Evolutionary conservation across 2,329 filamentous ascomycete species (phyloP).

Genomic region (Westerdykella sp.): DNA sequence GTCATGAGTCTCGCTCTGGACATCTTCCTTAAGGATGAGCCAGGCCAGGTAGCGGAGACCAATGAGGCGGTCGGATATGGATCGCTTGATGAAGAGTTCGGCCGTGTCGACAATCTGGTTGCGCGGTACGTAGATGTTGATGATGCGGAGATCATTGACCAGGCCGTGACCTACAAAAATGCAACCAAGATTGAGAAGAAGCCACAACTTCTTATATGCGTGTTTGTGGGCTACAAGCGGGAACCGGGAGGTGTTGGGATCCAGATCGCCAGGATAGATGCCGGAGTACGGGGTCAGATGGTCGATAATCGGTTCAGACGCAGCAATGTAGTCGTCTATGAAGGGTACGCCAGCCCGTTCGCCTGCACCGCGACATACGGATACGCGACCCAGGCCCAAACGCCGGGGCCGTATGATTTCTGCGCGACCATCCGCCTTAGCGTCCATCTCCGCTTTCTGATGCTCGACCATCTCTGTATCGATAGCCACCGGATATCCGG

Average conservation of each 20-base stretch:
- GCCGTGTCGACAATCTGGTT: constrained; percentile 90
- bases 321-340: constrained; percentile 94
- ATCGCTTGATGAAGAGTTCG: constrained; percentile 78
- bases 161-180: constrained; percentile 91
- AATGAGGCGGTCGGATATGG: constrained; percentile 69
- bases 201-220: constrained; percentile 97
- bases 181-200: constrained; percentile 88
- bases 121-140: constrained; percentile 93
- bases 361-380: constrained; percentile 75
- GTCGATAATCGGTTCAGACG: constrained; percentile 86
- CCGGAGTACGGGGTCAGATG: constrained; percentile 93
- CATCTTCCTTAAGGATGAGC: constrained; percentile 80
- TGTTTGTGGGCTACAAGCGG: constrained; percentile 82
- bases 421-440: constrained; percentile 87
- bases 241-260: constrained; percentile 69
- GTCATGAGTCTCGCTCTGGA: constrained; percentile 88
- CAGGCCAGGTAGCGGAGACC: constrained; percentile 88
- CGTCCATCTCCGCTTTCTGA: constrained; percentile 88
- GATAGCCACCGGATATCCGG: constrained; percentile 73
- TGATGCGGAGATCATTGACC: constrained; percentile 92
- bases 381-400: constrained; percentile 87
- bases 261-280: constrained; percentile 78
- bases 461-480: constrained; percentile 96
- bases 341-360: constrained; percentile 76
- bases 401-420: constrained; percentile 89